Evolutionary conservation across 225 moss, liverwort and hornwort genomes (phyloP).

Genomic region (Sphagnum contortum): DNA sequence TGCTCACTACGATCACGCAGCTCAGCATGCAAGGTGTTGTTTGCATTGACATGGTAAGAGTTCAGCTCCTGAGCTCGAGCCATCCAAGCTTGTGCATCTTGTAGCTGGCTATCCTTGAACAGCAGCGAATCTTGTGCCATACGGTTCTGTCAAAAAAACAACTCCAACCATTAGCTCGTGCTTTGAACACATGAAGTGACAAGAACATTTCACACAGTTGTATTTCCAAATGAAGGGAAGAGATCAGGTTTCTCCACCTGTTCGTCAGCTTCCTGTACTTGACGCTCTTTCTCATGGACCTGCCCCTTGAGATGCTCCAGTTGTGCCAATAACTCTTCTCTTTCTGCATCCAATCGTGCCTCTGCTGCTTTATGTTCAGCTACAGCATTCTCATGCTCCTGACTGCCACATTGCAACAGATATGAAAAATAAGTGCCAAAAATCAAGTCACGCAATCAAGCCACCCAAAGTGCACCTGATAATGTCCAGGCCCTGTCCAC

Average conservation of each 20-base stretch:
- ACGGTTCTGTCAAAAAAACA: constrained; percentile 47
- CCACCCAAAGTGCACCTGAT: too few relatives aligned
- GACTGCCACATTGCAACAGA: constrained; percentile 31
- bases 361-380: constrained; percentile 70
- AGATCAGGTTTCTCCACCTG: constrained; percentile 36
- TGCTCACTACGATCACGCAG: constrained; percentile 88
- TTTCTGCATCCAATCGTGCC: constrained; percentile 70
- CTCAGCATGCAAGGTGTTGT: constrained; percentile 71
- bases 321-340: constrained; percentile 59
- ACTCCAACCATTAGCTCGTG: constrained; percentile 2
- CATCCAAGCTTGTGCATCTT: constrained; percentile 93
- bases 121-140: constrained; percentile 57
- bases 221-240: neutral
- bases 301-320: constrained; percentile 81
- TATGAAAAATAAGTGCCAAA: too few relatives aligned
- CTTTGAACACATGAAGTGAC: neutral
- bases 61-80: constrained; percentile 88
- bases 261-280: constrained; percentile 68
- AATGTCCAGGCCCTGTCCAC: too few relatives aligned
- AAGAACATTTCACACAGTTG: neutral
- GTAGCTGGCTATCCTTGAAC: constrained; percentile 79
- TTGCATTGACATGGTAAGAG: constrained; percentile 69
- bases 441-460: too few relatives aligned
- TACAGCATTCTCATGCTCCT: constrained; percentile 66
- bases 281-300: constrained; percentile 68